These are phyloP conservation scores for Annulohypoxylon maeteangense DNA, from an alignment of 495 filamentous ascomycete species.

Conservation along the genomic window DNA sequence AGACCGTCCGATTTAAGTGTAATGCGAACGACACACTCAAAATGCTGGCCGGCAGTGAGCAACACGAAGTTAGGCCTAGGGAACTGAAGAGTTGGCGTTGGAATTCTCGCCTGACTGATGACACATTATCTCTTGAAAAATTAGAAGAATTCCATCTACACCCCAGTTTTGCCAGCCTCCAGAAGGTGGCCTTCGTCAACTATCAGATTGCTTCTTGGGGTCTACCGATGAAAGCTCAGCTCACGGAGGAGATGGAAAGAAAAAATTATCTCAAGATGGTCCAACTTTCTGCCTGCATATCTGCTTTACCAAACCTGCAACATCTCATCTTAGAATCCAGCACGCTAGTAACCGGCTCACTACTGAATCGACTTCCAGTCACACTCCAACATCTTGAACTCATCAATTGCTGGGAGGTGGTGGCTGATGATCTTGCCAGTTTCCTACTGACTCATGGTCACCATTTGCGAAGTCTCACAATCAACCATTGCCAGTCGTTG, in stretches of 20 bases:
- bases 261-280: slow-evolving; percentile 53
- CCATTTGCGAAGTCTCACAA: slow-evolving; percentile 68
- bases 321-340: slow-evolving; percentile 75
- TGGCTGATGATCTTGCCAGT: slow-evolving; percentile 62
- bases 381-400: slow-evolving; percentile 72
- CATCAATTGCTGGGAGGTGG: slow-evolving; percentile 77
- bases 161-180: slow-evolving; percentile 68
- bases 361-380: slow-evolving; percentile 71
- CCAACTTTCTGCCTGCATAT: slow-evolving; percentile 66
- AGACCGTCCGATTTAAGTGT: slow-evolving; percentile 70
- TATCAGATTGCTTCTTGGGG: slow-evolving; percentile 62
- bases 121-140: slow-evolving; percentile 57
- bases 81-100: slow-evolving; percentile 78
- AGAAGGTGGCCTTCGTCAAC: slow-evolving; percentile 72
- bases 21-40: slow-evolving; percentile 65
- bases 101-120: slow-evolving; percentile 72
- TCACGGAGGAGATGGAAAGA: slow-evolving; percentile 43
- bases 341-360: slow-evolving; percentile 66
- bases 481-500: slow-evolving; percentile 82
- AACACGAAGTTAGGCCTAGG: slow-evolving; percentile 31
- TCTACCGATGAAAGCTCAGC: slow-evolving; percentile 38
- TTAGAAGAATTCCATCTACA: slow-evolving; percentile 64
- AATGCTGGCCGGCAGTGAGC: slow-evolving; percentile 54
- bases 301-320: slow-evolving; percentile 67
- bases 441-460: slow-evolving; percentile 73